phyloP scores from a whole-genome alignment of 768 basidiomycete genomes.

The Hydnomerulius pinastri region DNA sequence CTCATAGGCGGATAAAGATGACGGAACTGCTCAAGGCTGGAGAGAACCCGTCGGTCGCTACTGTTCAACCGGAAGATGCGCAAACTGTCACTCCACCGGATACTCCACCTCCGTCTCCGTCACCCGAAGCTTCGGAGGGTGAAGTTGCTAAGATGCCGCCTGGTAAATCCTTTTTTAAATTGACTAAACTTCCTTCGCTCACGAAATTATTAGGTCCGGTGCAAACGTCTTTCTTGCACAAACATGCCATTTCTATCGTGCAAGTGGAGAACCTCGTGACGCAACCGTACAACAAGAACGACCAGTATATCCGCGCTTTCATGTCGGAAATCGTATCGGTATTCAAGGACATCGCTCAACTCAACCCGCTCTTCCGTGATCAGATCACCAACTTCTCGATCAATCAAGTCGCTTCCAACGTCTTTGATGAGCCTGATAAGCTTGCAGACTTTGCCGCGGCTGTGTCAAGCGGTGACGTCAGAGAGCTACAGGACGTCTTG shows the following conservation, averaged over 20 bases:
- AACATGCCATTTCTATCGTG: constrained; percentile 83
- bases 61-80: constrained; percentile 39
- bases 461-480: constrained; percentile 89
- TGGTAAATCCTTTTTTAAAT: constrained; percentile 20
- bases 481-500: constrained; percentile 91
- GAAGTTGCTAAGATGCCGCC: constrained; percentile 24
- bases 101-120: constrained; percentile 34
- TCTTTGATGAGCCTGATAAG: constrained; percentile 97
- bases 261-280: constrained; percentile 83
- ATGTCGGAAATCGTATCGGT: constrained; percentile 96
- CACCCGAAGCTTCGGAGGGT: constrained; percentile 21
- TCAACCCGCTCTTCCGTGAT: constrained; percentile 97
- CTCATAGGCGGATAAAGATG: constrained; percentile 87
- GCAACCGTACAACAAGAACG: constrained; percentile 85
- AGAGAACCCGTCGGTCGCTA: constrained; percentile 36
- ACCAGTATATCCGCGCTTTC: constrained; percentile 93
- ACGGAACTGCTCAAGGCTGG: constrained; percentile 82
- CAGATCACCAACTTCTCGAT: constrained; percentile 97
- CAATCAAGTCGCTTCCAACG: constrained; percentile 87
- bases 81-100: constrained; percentile 49
- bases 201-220: no score
- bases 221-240: constrained; percentile 84
- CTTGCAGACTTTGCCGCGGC: constrained; percentile 97
- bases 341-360: constrained; percentile 97
- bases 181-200: no score